Conservation (phyloP, 2,329 filamentous ascomycete genomes). For the Aspergillus quadricinctus region DNA sequence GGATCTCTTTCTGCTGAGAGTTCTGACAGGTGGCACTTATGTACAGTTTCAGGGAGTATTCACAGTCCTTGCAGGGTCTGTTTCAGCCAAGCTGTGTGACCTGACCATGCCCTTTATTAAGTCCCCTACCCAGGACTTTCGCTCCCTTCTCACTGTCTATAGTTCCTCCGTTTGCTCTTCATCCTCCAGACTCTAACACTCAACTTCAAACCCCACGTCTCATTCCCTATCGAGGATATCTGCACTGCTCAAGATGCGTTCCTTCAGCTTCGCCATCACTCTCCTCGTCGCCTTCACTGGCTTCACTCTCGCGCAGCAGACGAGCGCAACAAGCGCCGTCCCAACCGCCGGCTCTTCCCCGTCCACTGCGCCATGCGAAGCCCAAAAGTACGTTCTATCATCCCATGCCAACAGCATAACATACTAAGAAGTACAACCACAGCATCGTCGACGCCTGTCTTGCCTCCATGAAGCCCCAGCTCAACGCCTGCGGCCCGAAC, state of each 20-base stretch:
- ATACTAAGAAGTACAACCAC: not conserved
- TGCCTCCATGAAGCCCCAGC: slow-evolving; percentile 35
- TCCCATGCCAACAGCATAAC: not conserved
- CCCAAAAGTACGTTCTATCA: slow-evolving; percentile 13
- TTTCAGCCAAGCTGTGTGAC: not conserved
- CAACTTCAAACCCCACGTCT: not conserved
- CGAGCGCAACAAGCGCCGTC: not conserved
- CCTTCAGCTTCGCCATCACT: not conserved
- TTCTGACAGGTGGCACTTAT: not conserved
- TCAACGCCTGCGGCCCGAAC: slow-evolving; percentile 42
- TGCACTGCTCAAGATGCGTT: not conserved
- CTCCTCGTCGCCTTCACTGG: not conserved
- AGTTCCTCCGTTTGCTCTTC: not conserved
- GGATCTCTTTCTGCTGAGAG: not conserved
- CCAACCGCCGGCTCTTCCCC: not conserved
- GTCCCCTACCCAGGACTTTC: not conserved
- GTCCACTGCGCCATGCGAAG: slow-evolving; percentile 6
- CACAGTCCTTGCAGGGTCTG: not conserved
- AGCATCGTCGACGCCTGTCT: slow-evolving; percentile 52
- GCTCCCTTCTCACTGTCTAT: no score
- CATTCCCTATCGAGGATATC: not conserved
- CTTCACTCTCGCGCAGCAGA: not conserved
- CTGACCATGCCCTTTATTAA: not conserved
- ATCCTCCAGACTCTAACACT: not conserved
- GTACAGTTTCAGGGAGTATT: not conserved